A percentile compares a stretch with the other conserved stretches of the same genome.
phyloP scores from a whole-genome alignment of 306 rosid genomes.

The Ziziphus jujuba region DNA sequence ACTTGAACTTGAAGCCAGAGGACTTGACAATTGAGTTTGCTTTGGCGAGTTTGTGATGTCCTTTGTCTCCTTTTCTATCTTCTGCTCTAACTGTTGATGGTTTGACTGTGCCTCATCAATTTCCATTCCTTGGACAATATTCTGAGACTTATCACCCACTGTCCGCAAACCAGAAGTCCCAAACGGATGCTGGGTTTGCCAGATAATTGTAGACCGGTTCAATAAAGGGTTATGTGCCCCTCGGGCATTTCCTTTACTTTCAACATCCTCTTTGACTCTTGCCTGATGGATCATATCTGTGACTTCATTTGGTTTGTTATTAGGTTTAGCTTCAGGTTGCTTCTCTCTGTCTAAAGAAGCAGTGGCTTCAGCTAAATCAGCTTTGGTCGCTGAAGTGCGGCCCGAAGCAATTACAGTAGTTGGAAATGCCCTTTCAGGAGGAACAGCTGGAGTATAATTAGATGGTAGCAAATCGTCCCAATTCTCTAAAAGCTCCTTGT shows the following conservation, averaged over 20 bases:
- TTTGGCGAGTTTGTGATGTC: slow-evolving; percentile 26
- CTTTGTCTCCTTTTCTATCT: slow-evolving; percentile 38
- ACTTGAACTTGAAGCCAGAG: slow-evolving; percentile 36
- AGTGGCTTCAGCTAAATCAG: slow-evolving; percentile 48
- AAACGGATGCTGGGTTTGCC: slow-evolving; percentile 58
- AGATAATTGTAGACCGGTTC: slow-evolving; percentile 48
- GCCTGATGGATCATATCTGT: slow-evolving; percentile 45
- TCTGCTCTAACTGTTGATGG: slow-evolving; percentile 46
- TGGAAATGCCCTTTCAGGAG: slow-evolving; percentile 98
- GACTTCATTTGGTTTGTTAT: slow-evolving; percentile 45
- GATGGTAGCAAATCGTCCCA: slow-evolving; percentile 98
- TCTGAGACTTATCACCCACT: slow-evolving; percentile 32
- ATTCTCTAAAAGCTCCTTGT: slow-evolving; percentile 93
- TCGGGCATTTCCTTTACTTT: slow-evolving; percentile 46
- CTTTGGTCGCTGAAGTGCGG: slow-evolving; percentile 69
- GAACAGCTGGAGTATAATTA: slow-evolving; percentile 94
- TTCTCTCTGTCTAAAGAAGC: slow-evolving; percentile 59
- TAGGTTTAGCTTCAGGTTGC: slow-evolving; percentile 50
- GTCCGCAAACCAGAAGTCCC: slow-evolving; percentile 31
- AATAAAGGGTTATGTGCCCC: slow-evolving; percentile 29
- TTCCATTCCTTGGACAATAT: slow-evolving; percentile 53
- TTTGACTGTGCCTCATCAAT: slow-evolving; percentile 36
- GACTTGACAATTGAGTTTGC: slow-evolving; percentile 45
- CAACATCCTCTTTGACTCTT: slow-evolving; percentile 53
- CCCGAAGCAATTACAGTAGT: slow-evolving; percentile 76